phyloP scores from a whole-genome alignment of 2,329 filamentous ascomycete genomes.

The Dactylellina cionopaga region DNA sequence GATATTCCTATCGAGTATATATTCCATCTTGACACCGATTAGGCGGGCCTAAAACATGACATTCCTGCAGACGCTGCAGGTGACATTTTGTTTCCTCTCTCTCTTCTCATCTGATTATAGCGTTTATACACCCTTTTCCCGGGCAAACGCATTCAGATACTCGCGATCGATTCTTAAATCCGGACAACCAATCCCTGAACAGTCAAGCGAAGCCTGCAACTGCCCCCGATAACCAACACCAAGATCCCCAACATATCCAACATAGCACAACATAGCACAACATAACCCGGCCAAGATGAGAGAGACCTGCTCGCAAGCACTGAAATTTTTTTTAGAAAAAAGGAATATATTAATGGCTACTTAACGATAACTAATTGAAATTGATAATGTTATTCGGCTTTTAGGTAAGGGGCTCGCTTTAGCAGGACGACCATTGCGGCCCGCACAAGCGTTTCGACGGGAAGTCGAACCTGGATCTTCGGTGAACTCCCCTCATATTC shows the following conservation, averaged over 20 bases:
- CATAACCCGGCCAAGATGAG: slow-evolving; percentile 20
- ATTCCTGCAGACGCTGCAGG: not conserved
- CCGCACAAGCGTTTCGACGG: too few relatives aligned
- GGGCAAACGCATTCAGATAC: too few relatives aligned
- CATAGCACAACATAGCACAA: not conserved
- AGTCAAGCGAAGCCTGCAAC: slow-evolving; percentile 43
- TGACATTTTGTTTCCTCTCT: too few relatives aligned
- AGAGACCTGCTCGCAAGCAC: too few relatives aligned
- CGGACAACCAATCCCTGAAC: slow-evolving; percentile 20
- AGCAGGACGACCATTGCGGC: too few relatives aligned
- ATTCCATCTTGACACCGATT: not conserved
- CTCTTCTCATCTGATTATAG: not conserved
- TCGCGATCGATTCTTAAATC: slow-evolving; percentile 24
- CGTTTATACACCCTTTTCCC: not conserved
- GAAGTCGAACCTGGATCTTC: too few relatives aligned
- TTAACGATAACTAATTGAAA: too few relatives aligned
- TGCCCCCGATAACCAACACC: slow-evolving; percentile 13
- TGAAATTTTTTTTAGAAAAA: too few relatives aligned
- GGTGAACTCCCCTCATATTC: too few relatives aligned
- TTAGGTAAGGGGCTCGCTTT: too few relatives aligned
- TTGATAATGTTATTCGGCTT: too few relatives aligned
- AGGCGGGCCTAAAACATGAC: slow-evolving; percentile 1
- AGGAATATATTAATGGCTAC: too few relatives aligned
- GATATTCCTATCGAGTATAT: slow-evolving; percentile 14
- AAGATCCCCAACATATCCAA: not conserved